Conservation (phyloP, 2,329 filamentous ascomycete genomes). For the Diaporthe ilicicola region DNA sequence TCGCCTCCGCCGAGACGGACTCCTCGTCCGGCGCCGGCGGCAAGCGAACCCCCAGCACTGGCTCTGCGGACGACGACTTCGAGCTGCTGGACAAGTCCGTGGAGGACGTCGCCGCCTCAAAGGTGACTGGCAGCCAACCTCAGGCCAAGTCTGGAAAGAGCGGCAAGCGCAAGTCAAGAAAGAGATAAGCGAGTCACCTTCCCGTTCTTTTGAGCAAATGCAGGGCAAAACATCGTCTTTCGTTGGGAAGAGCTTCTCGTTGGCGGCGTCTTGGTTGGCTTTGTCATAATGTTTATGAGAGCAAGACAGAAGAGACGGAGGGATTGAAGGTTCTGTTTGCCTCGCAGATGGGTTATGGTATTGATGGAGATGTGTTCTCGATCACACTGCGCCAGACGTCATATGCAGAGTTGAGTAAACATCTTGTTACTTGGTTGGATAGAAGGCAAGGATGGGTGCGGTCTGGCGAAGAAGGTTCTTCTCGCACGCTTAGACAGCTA, state of each 20-base stretch:
- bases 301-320: background rate
- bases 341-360: background rate
- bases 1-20: constrained; percentile 49
- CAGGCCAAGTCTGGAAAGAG: constrained; percentile 47
- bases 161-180: constrained; percentile 57
- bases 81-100: constrained; percentile 70
- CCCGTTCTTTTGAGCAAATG: background rate
- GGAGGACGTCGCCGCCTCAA: constrained; percentile 60
- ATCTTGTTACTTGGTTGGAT: background rate
- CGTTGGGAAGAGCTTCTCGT: background rate
- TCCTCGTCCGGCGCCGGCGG: constrained; percentile 54
- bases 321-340: background rate
- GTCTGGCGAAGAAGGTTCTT: background rate
- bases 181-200: constrained; percentile 50
- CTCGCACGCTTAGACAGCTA: constrained; percentile 20
- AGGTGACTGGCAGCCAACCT: constrained; percentile 55
- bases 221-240: background rate
- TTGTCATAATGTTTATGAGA: constrained; percentile 2
- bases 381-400: background rate
- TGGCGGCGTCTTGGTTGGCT: constrained; percentile 23
- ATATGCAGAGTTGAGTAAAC: background rate
- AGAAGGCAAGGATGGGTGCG: background rate
- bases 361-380: background rate
- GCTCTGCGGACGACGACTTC: constrained; percentile 68
- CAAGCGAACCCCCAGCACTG: constrained; percentile 63